Conservation (phyloP, 177 flowering plant genomes). For the Vitis hybrid region DNA sequence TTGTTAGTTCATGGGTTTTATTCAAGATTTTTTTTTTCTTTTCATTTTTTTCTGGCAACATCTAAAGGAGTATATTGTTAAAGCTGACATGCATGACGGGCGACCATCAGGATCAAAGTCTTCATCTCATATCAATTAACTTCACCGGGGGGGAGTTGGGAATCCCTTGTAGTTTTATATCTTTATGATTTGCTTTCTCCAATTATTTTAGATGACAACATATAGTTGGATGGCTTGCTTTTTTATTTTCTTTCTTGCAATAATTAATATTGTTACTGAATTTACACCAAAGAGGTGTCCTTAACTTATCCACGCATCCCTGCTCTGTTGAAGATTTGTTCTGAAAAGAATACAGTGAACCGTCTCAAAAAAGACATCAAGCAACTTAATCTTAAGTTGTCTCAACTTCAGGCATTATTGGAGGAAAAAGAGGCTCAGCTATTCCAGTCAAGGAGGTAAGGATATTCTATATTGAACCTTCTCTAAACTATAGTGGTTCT, state of each 20-base stretch:
- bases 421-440: conserved; percentile 80
- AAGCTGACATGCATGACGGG: too few species aligned
- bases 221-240: too few species aligned
- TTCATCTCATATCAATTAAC: neutral
- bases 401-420: conserved; percentile 76
- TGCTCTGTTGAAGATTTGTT: conserved; percentile 76
- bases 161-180: neutral
- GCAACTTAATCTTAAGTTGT: conserved; percentile 67
- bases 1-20: neutral
- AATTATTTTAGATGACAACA: too few species aligned
- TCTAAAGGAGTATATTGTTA: too few species aligned
- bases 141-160: neutral
- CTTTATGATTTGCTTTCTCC: too few species aligned
- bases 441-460: conserved; percentile 54
- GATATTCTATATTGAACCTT: conserved; percentile 5
- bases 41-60: too few species aligned
- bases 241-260: neutral
- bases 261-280: neutral
- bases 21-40: too few species aligned
- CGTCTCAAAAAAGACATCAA: conserved; percentile 76
- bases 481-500: neutral
- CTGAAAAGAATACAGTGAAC: conserved; percentile 67
- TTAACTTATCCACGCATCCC: conserved; percentile 78
- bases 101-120: too few species aligned
- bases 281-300: conserved; percentile 28